A percentile compares a stretch with the other conserved stretches of the same genome.
Evolutionary conservation across 2,329 filamentous ascomycete species (phyloP).

Genomic region (Aspergillus ochraceus): DNA sequence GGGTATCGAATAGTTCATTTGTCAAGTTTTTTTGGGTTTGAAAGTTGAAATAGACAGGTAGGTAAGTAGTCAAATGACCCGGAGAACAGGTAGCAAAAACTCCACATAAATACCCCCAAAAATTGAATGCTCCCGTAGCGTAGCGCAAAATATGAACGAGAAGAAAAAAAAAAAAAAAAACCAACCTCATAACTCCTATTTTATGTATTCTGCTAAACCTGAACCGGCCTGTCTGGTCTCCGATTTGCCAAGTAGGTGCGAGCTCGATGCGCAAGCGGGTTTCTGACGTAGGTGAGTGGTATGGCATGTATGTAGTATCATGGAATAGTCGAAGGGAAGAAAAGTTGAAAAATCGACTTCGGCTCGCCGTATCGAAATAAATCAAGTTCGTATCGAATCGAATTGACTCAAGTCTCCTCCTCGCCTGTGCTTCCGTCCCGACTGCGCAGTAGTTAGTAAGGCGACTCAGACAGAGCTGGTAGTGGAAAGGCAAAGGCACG

Average conservation of each 20-base stretch:
- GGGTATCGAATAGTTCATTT: slow-evolving; percentile 10
- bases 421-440: slow-evolving; percentile 50
- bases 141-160: not conserved
- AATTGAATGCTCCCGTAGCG: not conserved
- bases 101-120: slow-evolving; percentile 1
- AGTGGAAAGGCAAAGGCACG: slow-evolving; percentile 21
- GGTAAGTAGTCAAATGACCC: not conserved
- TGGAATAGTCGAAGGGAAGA: not conserved
- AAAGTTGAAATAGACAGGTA: not conserved
- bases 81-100: not conserved
- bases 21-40: not conserved
- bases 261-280: too few species aligned
- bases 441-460: slow-evolving; percentile 25
- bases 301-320: not conserved
- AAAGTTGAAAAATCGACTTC: not conserved
- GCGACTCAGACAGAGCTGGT: not conserved
- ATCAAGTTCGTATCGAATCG: slow-evolving; percentile 3
- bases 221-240: not conserved
- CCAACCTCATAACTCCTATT: slow-evolving; percentile 3
- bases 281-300: too few species aligned
- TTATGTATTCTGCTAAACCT: not conserved
- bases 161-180: not conserved
- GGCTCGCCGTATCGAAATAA: not conserved
- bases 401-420: slow-evolving; percentile 35
- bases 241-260: not conserved